These are phyloP conservation scores for Moelleriella libera DNA, from an alignment of 2,329 filamentous ascomycete species.

Conservation along the genomic window DNA sequence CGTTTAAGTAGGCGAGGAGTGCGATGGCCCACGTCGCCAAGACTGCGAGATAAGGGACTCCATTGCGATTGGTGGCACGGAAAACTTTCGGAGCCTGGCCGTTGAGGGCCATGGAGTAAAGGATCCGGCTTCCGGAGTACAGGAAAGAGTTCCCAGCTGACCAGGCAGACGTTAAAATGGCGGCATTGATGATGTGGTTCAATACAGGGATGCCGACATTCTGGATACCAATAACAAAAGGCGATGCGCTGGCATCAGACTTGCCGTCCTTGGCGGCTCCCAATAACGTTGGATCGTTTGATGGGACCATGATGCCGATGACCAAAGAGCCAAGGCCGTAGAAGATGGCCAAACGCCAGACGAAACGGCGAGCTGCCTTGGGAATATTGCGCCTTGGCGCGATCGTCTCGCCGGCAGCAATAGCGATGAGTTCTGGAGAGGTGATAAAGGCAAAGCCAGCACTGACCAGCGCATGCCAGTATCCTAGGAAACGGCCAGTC, in stretches of 20 bases:
- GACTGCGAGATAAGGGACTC: constrained; percentile 44
- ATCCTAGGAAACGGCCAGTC: constrained; percentile 41
- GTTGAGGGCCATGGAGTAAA: constrained; percentile 53
- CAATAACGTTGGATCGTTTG: constrained; percentile 48
- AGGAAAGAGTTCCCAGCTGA: constrained; percentile 47
- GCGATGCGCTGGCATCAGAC: constrained; percentile 44
- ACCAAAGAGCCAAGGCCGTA: constrained; percentile 49
- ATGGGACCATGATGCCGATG: constrained; percentile 49
- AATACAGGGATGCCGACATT: constrained; percentile 48
- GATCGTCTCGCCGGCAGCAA: constrained; percentile 51
- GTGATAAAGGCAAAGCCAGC: constrained; percentile 49
- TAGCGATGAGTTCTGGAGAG: constrained; percentile 47
- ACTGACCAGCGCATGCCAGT: constrained; percentile 41
- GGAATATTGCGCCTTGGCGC: constrained; percentile 53
- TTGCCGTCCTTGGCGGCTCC: constrained; percentile 16
- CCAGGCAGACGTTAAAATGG: constrained; percentile 52
- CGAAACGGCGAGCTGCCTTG: constrained; percentile 46
- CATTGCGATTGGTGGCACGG: constrained; percentile 41
- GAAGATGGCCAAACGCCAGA: constrained; percentile 48
- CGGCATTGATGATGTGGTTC: constrained; percentile 54
- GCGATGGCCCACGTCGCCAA: constrained; percentile 43
- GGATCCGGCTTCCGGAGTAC: constrained; percentile 54
- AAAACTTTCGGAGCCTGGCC: constrained; percentile 52
- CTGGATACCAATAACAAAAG: constrained; percentile 55
- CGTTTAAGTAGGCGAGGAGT: constrained; percentile 56